Base-by-base conservation (phyloP, 495 filamentous ascomycete species). In the Aspergillus hancockii region DNA sequence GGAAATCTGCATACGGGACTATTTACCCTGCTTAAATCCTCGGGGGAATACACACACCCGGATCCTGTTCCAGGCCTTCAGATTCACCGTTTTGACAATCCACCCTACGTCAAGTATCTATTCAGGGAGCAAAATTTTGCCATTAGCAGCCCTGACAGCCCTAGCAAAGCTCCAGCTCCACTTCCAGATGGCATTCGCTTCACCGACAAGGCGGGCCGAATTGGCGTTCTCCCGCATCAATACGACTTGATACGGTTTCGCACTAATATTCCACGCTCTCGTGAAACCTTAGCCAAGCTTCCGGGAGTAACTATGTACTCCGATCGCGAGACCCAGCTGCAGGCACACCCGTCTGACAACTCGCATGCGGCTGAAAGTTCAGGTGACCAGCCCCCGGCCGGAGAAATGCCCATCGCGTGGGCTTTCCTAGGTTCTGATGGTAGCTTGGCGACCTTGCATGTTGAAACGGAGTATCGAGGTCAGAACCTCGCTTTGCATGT, bases 391-490 rank as follows among this genome's bases (percentile, higher is more conserved):
- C 51, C 21, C 8, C 50, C 58, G 16, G 49, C 41, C 3, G 62
- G 63, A n/a, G 72, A 76, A 41, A 64, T 60, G 63, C 74, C 75
- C 8, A 67, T 80, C 56, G 77, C 72, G 9, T 77, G 72, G 72
- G 73, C 63, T 0, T 85, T 81, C 58, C 57, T 82, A 6, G 74
- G 73, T 7, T 28, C 72, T 4, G 81, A 84, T 65, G 81, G 81
- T 3, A 66, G 69, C 7, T 54, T 84, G 46, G 68, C 75, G 8
- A 79, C 78, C 8, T 52, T 85, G 55, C 78, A 82, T 65, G 81
- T 83, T 47, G 73, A 82, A 52, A 66, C 71, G 31, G 76, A 68
- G 49, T 72, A 83, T 69, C 67, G 81, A 1, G 77, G 80, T 0
- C 63, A 60, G 28, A 79, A 80, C 1, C 57, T 84, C 4, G 80